Evolutionary conservation across 805 yeast genomes (phyloP), one percentile per base, ranked within the genome.

Genomic region (Saturnispora galanensis): DNA sequence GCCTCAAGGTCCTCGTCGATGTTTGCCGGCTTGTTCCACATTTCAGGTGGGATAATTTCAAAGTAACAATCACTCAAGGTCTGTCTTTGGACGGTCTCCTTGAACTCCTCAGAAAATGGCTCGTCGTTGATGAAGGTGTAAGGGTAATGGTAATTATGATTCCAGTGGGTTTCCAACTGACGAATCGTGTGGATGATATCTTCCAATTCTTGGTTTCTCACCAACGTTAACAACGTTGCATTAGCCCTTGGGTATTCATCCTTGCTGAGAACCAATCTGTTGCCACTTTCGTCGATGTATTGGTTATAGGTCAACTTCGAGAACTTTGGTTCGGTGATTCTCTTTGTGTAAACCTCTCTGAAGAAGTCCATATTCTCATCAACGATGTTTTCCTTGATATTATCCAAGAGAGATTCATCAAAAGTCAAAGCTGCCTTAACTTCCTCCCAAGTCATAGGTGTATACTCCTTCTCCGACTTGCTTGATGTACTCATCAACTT

Each of bases 101-200:
- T 82, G 62, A 93, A 90, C 54, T 84, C 90, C 1, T 83, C 84
- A 29, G 78, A 70, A 64, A 90, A 93, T 32, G 70, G 76, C 48
- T 79, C 84, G 60, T 90, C 96, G 62, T 87, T 88, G 52, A 90
- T 71, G 59, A 90, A 93, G 28, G 89, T 88, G 90, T 96, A 90
- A 46, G 94, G 96, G 58, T 90, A 90, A 52, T 84, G 74, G 66
- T 69, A 88, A 47, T 83, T 73, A 31, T 69, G 64, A 67, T 90
- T 90, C 74, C 90, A 90, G 45, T 71, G 69, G 21, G 64, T 63
- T 58, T 86, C 95, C 37, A 87, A 71, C 51, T 73, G 76, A 50
- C 64, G 59, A 46, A 87, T 77, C 2, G 94, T 73, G 16, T 59
- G 58, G 6, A 76, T 62, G 29, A 87, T 69, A 2, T 65, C 73